A percentile compares a stretch with the other conserved stretches of the same genome.
phyloP scores from a whole-genome alignment of 2,329 filamentous ascomycete species.

The Pseudogymnoascus sp. region DNA sequence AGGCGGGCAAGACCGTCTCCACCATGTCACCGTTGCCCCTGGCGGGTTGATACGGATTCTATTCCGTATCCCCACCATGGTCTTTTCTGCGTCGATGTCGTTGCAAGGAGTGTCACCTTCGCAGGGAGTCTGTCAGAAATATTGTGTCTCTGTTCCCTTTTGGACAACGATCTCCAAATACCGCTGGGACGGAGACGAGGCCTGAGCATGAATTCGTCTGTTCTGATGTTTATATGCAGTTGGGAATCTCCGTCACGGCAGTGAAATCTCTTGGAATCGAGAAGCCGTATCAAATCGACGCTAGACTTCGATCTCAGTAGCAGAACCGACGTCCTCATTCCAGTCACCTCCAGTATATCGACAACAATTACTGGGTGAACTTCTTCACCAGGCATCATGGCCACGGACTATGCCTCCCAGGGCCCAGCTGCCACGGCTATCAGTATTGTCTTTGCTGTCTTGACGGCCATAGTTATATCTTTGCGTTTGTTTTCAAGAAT shows the following conservation, averaged over 20 bases:
- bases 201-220: background rate
- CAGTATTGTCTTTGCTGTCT: conserved; percentile 8
- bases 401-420: background rate
- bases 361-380: background rate
- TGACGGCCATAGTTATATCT: conserved; percentile 6
- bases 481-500: conserved; percentile 8
- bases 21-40: background rate
- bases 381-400: background rate
- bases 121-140: background rate
- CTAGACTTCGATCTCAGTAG: background rate
- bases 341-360: background rate
- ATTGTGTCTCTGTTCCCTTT: conserved; percentile 2
- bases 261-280: background rate
- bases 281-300: background rate
- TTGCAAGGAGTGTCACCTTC: background rate
- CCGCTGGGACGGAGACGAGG: background rate
- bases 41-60: background rate
- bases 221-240: conserved; percentile 5
- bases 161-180: conserved; percentile 3
- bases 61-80: background rate
- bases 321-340: background rate
- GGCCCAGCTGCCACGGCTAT: conserved; percentile 3
- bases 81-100: background rate
- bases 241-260: background rate
- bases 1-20: background rate